Evolutionary conservation across 75 land plant genomes (phyloP), one percentile per base, ranked within the genome.

Genomic region (Sequoia sempervirens): DNA sequence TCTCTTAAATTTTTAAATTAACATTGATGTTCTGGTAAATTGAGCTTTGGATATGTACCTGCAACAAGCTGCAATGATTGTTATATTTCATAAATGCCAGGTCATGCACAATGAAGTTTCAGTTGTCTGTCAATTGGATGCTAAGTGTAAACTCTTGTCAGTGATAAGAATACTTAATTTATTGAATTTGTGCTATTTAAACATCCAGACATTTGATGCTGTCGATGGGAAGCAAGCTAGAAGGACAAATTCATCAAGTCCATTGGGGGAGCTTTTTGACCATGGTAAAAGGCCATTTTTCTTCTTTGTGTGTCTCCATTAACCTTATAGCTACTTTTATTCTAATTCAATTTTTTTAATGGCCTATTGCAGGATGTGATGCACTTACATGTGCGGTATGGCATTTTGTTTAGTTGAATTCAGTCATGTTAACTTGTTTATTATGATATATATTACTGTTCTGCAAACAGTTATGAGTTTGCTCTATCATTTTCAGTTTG

Each of bases 221-320:
- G 97, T 96, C 82, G 99, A 98, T 92, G 99, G 99, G 18, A 98
- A 98, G 85, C 99, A 98, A 94, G 99, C 99, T 68, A 90, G 99
- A 43, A 91, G 99, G 18, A 98, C 99, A 69, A 96, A 94, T 86
- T 98, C 99, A 13, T 98, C 99, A 20, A 96, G 99, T 89, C 99
- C 99, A 73, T 79, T 98, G 78, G 99, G 99, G 52, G 99, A 98
- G 81, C 98, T 98, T 80, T 98, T 98, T 93, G 99, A 98, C 83
- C 99, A 98, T 88, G 99, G 99, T 98, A 80, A 88, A 43, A 80
- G 80, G 74, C 34, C 38, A 41, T 76, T 52, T 32, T 81, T 43
- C 7, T 43, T n/a, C 53, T 30, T 43, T 11, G 50, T 10, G 5
- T 34, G 38, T 80, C 8, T 50, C 38, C 9, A 8, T 82, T 30